Evolutionary conservation across 345 rosid species (phyloP).

Genomic region (Odontarrhena argentea): DNA sequence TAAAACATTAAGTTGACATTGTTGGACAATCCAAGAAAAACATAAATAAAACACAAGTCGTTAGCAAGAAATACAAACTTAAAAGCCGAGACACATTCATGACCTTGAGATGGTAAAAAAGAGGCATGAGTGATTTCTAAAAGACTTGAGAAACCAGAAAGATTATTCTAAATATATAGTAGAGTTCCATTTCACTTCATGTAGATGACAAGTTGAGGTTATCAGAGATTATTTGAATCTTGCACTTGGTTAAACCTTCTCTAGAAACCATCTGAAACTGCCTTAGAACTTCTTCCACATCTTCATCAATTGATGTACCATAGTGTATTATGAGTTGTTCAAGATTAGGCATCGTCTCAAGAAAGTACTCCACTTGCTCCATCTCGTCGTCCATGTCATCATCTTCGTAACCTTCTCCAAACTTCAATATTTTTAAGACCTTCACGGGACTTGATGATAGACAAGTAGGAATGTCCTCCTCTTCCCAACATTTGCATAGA

Average conservation of each 20-base stretch:
- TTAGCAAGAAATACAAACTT: constrained; percentile 1
- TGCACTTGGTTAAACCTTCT: constrained; percentile 13
- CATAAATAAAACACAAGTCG: neutral
- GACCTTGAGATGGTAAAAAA: constrained; percentile 11
- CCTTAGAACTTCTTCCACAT: constrained; percentile 2
- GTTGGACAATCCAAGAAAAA: neutral
- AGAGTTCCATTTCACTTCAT: neutral
- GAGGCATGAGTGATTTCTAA: constrained; percentile 8
- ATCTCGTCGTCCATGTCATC: constrained; percentile 19
- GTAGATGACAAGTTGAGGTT: constrained; percentile 8
- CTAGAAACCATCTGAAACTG: constrained; percentile 18
- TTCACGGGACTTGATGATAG: too few species aligned
- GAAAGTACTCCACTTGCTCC: constrained; percentile 22
- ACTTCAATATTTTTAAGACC: too few species aligned
- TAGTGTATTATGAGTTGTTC: constrained; percentile 19
- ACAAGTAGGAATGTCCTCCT: neutral
- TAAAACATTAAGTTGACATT: neutral
- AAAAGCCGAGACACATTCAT: constrained; percentile 28
- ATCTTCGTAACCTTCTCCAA: constrained; percentile 24
- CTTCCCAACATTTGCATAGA: neutral
- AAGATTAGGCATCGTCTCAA: constrained; percentile 20
- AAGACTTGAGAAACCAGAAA: constrained; percentile 6
- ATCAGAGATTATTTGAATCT: constrained; percentile 16
- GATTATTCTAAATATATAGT: neutral
- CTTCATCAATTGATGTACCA: neutral